Percentiles rank a stretch among this genome's conserved stretches.
Evolutionary conservation across 805 yeast genomes (phyloP).

Genomic region (Kluyveromyces nonfermentans): DNA sequence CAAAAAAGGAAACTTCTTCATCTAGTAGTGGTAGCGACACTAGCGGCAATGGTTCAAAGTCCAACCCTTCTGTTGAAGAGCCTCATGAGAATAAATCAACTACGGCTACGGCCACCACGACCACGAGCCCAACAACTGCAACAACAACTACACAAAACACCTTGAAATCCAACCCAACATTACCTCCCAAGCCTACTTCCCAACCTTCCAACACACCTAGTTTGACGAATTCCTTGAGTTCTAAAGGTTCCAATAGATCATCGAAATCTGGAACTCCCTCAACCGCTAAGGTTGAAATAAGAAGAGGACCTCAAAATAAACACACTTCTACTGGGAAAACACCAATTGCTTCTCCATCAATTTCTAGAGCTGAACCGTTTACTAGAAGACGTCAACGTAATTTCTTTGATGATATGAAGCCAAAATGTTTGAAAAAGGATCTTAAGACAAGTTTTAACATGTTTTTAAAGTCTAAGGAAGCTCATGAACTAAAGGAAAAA

Average conservation of each 20-base stretch:
- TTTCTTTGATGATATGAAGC: slow-evolving; percentile 20
- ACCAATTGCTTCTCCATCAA: slow-evolving; percentile 15
- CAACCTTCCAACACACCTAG: slow-evolving; percentile 6
- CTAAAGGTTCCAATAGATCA: slow-evolving; percentile 3
- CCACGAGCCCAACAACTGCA: slow-evolving; percentile 3
- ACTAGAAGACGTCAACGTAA: slow-evolving; percentile 18
- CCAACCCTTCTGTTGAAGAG: not conserved
- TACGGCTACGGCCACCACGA: not conserved
- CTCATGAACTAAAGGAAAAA: slow-evolving; percentile 21
- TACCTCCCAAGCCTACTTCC: slow-evolving; percentile 18
- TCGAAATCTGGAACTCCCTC: slow-evolving; percentile 19
- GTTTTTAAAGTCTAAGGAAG: slow-evolving; percentile 38
- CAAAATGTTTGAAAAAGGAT: slow-evolving; percentile 24
- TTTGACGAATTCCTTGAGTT: slow-evolving; percentile 9
- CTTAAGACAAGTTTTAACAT: slow-evolving; percentile 43
- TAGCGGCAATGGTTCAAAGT: not conserved
- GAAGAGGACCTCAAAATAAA: slow-evolving; percentile 13
- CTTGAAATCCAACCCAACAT: slow-evolving; percentile 18
- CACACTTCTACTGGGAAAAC: slow-evolving; percentile 22
- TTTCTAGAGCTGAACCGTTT: slow-evolving; percentile 10
- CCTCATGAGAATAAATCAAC: not conserved
- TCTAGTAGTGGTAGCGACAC: not conserved
- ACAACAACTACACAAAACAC: slow-evolving; percentile 9
- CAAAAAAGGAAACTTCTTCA: slow-evolving; percentile 43
- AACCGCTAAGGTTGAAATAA: slow-evolving; percentile 15